phyloP scores from a whole-genome alignment of 2,329 filamentous ascomycete species.

The Bipolaris oryzae region DNA sequence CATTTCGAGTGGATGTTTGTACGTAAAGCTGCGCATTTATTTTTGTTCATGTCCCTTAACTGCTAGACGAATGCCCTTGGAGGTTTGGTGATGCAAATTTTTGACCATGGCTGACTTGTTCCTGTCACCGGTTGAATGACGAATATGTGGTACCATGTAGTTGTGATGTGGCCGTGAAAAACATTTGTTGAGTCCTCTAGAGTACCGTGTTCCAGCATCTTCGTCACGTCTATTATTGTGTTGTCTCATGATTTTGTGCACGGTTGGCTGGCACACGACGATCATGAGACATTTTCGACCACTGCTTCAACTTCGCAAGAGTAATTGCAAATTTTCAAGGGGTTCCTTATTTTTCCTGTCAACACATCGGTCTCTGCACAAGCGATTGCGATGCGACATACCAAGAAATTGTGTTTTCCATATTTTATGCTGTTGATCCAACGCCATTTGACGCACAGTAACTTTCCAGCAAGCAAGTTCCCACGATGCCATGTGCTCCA shows the following conservation, averaged over 20 bases:
- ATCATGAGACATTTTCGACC: neutral
- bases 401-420: neutral
- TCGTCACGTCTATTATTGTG: neutral
- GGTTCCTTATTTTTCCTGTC: neutral
- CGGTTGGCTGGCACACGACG: neutral
- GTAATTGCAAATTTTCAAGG: neutral
- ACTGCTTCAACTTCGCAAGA: neutral
- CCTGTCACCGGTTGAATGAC: constrained; percentile 1
- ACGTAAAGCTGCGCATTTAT: constrained; percentile 20
- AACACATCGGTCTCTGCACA: neutral
- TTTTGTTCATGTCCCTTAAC: constrained; percentile 22
- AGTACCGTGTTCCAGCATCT: neutral
- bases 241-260: neutral
- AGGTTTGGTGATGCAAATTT: constrained; percentile 22
- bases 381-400: neutral
- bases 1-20: constrained; percentile 29
- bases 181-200: neutral
- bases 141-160: neutral
- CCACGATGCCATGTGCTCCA: neutral
- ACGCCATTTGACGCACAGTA: constrained; percentile 17
- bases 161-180: neutral
- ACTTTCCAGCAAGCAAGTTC: constrained; percentile 12
- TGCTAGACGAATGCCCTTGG: constrained; percentile 28
- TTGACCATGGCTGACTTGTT: constrained; percentile 13
- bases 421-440: constrained; percentile 2